Percentiles rank a stretch among this genome's conserved stretches.
These are phyloP conservation scores for Cercospora zeae-maydis DNA, from an alignment of 2,329 filamentous ascomycete species.

Conservation along the genomic window DNA sequence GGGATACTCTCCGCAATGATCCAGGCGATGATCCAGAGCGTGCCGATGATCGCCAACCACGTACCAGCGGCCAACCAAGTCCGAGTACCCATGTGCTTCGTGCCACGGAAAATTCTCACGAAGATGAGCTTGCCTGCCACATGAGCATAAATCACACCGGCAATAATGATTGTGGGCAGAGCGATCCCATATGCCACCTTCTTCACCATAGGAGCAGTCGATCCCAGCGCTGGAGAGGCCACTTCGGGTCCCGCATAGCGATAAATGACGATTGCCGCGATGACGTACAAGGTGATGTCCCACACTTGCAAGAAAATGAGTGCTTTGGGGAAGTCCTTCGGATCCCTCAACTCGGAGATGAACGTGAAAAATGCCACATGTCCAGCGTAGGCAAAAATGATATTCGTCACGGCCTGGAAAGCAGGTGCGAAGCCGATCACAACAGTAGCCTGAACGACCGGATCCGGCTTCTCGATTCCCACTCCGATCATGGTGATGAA, in stretches of 20 bases:
- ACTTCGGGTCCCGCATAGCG: constrained; percentile 59
- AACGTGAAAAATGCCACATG: constrained; percentile 66
- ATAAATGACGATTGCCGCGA: constrained; percentile 66
- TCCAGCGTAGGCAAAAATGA: constrained; percentile 57
- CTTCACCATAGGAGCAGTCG: constrained; percentile 52
- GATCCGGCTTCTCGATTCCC: constrained; percentile 49
- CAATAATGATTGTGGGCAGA: constrained; percentile 66
- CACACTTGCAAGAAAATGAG: constrained; percentile 58
- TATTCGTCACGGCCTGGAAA: constrained; percentile 63
- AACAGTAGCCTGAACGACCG: constrained; percentile 39
- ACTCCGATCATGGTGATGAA: constrained; percentile 65
- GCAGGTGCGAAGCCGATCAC: constrained; percentile 46
- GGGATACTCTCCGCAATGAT: constrained; percentile 68
- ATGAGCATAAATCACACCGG: constrained; percentile 66
- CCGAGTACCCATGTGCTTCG: constrained; percentile 43
- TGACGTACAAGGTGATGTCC: constrained; percentile 60
- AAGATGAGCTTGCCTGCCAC: constrained; percentile 66
- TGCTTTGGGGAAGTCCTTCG: constrained; percentile 59
- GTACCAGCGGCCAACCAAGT: constrained; percentile 45
- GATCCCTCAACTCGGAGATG: constrained; percentile 61
- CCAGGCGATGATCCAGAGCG: constrained; percentile 61
- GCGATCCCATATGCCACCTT: constrained; percentile 68
- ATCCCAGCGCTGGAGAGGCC: constrained; percentile 62
- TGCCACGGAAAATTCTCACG: constrained; percentile 59
- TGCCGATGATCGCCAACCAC: constrained; percentile 58